Evolutionary conservation across 352 stramenopile genomes (phyloP).

Genomic region (Phytophthora boehmeriae): DNA sequence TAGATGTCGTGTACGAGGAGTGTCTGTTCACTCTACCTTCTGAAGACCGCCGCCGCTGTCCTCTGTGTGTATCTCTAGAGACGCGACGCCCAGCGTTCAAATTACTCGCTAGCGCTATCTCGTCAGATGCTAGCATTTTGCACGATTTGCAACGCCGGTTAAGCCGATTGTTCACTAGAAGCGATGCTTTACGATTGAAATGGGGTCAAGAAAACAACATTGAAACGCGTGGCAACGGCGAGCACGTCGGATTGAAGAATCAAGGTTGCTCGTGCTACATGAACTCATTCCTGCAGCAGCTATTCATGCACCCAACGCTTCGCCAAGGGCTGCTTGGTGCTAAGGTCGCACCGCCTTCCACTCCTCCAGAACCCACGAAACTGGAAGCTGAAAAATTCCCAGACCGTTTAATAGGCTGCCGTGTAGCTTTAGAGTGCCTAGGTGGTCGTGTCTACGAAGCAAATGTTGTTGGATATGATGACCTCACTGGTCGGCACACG

Average conservation of each 20-base stretch:
- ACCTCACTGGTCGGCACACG: constrained; percentile 71
- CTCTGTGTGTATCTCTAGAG: constrained; percentile 78
- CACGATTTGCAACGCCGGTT: constrained; percentile 63
- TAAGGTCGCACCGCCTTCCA: constrained; percentile 60
- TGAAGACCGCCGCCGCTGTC: constrained; percentile 62
- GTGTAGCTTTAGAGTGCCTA: constrained; percentile 94
- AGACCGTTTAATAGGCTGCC: constrained; percentile 69
- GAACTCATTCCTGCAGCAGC: constrained; percentile 99
- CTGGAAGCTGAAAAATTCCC: constrained; percentile 89
- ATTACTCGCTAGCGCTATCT: constrained; percentile 80
- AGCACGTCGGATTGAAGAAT: constrained; percentile 97
- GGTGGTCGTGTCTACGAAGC: constrained; percentile 94
- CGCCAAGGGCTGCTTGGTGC: constrained; percentile 78
- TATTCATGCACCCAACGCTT: constrained; percentile 92
- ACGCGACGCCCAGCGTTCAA: constrained; percentile 83
- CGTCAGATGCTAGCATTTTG: constrained; percentile 65
- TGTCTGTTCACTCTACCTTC: constrained; percentile 85
- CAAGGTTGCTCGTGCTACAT: constrained; percentile 99
- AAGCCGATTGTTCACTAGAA: constrained; percentile 64
- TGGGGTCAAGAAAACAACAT: constrained; percentile 88
- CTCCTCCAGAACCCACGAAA: constrained; percentile 81
- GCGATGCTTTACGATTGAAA: constrained; percentile 64
- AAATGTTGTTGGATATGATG: constrained; percentile 90
- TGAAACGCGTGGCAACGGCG: constrained; percentile 77
- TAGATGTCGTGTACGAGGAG: constrained; percentile 86